A percentile compares a stretch with the other conserved stretches of the same genome.
Conservation (phyloP, 75 land plant genomes). For the Picea sitchensis region DNA sequence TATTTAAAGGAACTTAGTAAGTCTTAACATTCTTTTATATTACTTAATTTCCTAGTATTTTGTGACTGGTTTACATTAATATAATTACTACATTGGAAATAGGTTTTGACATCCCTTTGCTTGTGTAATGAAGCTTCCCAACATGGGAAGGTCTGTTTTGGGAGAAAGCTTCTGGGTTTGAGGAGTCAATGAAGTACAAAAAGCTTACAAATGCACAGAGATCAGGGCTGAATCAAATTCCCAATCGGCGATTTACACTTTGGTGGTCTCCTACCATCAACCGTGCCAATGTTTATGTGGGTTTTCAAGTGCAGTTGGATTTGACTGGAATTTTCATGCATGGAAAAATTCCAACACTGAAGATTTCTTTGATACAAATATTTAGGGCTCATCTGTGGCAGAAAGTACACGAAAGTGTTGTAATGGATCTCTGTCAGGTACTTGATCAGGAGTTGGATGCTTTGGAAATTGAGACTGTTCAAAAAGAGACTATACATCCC, state of each 20-base stretch:
- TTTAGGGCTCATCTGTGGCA: constrained; percentile 99
- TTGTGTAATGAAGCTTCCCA: constrained; percentile 71
- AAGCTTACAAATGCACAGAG: constrained; percentile 98
- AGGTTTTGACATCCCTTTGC: neutral
- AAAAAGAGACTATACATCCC: constrained; percentile 99
- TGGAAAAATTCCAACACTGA: constrained; percentile 98
- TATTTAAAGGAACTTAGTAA: constrained; percentile 99
- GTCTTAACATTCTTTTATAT: constrained; percentile 11
- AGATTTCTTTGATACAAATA: constrained; percentile 97
- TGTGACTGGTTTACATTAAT: neutral
- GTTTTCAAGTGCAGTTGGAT: constrained; percentile 99
- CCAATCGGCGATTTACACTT: constrained; percentile 96
- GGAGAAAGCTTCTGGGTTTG: constrained; percentile 99
- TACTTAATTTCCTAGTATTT: neutral
- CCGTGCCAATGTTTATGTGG: constrained; percentile 98
- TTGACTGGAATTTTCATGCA: constrained; percentile 99
- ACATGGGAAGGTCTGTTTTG: constrained; percentile 99
- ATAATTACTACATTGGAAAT: neutral
- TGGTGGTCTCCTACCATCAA: constrained; percentile 99
- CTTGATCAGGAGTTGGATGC: constrained; percentile 99
- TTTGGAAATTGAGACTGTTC: constrained; percentile 98
- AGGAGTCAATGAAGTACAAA: constrained; percentile 99
- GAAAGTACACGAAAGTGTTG: constrained; percentile 99
- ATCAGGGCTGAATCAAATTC: constrained; percentile 98
- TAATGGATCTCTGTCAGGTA: constrained; percentile 99